Evolutionary conservation across 164 flowering plant species (phyloP), one percentile per base, ranked within the genome.

Genomic region (Amborella trichopoda): DNA sequence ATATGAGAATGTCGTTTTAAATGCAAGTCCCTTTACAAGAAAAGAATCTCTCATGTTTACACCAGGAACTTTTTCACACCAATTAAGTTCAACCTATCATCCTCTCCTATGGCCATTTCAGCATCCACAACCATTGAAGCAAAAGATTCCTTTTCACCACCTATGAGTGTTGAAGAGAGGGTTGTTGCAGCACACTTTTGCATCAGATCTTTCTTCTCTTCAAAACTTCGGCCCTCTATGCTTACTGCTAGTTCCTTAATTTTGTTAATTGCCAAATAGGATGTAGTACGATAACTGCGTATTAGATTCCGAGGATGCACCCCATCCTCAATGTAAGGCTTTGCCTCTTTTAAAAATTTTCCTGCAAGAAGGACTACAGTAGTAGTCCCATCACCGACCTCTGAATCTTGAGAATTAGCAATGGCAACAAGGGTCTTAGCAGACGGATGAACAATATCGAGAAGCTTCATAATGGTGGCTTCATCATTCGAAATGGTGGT

Each of bases 381-480:
- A 25, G 96, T 93, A 22, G 99, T 88, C 21, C 99, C 99, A 71
- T 93, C 96, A 54, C 99, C 99, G 58, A 93, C 99, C 95, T 93
- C 99, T 13, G 99, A 88, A 61, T 93, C 99, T 58, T 93, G 99
- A 0, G 99, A 93, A 60, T 81, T 81, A 51, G 99, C 99, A 48
- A 93, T 88, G 48, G 88, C 99, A 38, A 88, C 96, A 26, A 93
- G 89, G 67, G 85, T 83, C 76, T 85, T 93, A 20, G 99, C 89
- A 14, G 96, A 96, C 2, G 99, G 99, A 24, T 93, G 97, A 13
- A 93, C 72, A 30, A 93, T 81, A 46, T 93, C 95, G 14, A 93
- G 95, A n/a, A 93, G 82, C 72, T 93, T 93, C 99, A 93, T 93
- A 55, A 93, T 93, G 25, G 99, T 93, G 22, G 99, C 99, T 16